phyloP scores from a whole-genome alignment of 164 flowering plant genomes.

The Magnolia kwangsiensis region DNA sequence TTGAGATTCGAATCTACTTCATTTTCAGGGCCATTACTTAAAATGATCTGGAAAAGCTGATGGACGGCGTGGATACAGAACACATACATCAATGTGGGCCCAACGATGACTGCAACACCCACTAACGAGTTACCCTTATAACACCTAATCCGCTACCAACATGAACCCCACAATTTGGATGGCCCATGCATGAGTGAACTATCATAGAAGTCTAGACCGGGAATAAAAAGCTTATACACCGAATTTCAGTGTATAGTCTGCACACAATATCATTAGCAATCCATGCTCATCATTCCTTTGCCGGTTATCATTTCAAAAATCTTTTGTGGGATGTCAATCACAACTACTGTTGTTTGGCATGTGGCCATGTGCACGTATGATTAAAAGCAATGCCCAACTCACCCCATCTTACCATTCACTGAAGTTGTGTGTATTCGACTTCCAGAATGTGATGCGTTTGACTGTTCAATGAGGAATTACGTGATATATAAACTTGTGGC shows the following conservation, averaged over 20 bases:
- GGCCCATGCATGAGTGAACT: too few relatives aligned
- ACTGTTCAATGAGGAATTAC: too few relatives aligned
- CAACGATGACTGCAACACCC: too few relatives aligned
- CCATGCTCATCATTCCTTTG: not conserved
- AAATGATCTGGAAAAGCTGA: too few relatives aligned
- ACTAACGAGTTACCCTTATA: too few relatives aligned
- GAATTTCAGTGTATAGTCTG: not conserved
- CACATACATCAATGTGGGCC: too few relatives aligned
- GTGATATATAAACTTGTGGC: too few relatives aligned
- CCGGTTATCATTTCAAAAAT: not conserved
- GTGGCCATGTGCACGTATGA: not conserved
- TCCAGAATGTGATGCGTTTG: not conserved
- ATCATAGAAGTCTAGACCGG: not conserved
- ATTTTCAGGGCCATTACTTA: too few relatives aligned
- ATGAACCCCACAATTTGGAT: too few relatives aligned
- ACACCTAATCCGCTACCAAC: too few relatives aligned
- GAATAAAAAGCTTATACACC: not conserved
- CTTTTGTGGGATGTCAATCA: not conserved
- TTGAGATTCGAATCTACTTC: too few relatives aligned
- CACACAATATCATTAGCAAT: not conserved
- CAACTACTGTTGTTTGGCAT: not conserved
- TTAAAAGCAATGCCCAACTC: not conserved
- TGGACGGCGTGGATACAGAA: too few relatives aligned
- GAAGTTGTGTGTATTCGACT: not conserved
- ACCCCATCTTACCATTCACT: not conserved